A percentile compares a stretch with the other conserved stretches of the same genome.
Evolutionary conservation across 169 alveolate genomes (phyloP).

Genomic region (Eimeria necatrix): DNA sequence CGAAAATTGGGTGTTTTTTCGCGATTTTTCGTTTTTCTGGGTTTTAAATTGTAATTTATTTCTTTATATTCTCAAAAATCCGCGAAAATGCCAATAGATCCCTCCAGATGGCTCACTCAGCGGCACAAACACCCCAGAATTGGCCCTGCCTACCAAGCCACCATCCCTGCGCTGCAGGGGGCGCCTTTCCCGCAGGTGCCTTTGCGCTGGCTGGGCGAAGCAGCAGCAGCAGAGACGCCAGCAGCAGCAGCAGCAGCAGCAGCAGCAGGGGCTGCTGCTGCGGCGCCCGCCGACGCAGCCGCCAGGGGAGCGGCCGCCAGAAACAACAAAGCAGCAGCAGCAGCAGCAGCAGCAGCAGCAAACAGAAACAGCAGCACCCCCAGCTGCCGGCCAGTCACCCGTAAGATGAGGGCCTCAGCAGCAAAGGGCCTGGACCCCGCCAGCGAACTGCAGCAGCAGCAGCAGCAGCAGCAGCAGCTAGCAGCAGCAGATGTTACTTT

Average conservation of each 20-base stretch:
- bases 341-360: neutral
- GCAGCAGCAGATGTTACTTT: neutral
- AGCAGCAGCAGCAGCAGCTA: neutral
- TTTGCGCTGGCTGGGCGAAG: constrained; percentile 47
- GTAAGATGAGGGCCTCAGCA: constrained; percentile 16
- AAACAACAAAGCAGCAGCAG: neutral
- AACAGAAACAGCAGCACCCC: no score
- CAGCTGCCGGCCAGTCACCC: neutral
- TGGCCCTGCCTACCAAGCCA: constrained; percentile 70
- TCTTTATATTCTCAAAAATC: neutral
- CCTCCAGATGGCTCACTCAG: constrained; percentile 47
- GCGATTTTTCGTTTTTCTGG: no score
- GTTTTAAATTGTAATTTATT: no score
- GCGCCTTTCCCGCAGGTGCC: constrained; percentile 48
- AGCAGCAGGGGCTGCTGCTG: neutral
- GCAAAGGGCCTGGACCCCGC: neutral
- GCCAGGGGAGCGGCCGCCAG: neutral
- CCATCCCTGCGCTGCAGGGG: constrained; percentile 1
- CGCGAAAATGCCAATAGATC: constrained; percentile 56
- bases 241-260: constrained; percentile 14
- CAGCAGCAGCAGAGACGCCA: constrained; percentile 10
- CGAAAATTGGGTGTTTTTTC: no score
- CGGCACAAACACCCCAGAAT: constrained; percentile 68
- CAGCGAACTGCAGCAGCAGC: constrained; percentile 8
- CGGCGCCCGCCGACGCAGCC: neutral